phyloP scores from a whole-genome alignment of 768 basidiomycete species.

The Boletellus emodensis region DNA sequence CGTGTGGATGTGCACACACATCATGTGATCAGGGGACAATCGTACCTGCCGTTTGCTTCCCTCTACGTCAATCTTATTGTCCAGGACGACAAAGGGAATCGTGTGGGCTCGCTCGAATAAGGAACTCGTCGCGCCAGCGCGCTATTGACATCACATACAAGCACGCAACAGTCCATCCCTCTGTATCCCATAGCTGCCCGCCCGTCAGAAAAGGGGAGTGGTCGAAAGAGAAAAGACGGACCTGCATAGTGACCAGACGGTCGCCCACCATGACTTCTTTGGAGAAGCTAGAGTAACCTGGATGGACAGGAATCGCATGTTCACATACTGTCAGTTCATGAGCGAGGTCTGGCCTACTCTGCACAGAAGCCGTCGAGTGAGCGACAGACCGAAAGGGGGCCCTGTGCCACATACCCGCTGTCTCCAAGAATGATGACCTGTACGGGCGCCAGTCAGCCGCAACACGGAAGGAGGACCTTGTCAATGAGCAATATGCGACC shows the following conservation, averaged over 20 bases:
- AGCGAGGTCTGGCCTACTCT: constrained; percentile 99
- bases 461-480: constrained; percentile 45
- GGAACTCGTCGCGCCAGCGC: constrained; percentile 99
- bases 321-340: constrained; percentile 99
- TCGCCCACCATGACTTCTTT: constrained; percentile 99
- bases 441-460: constrained; percentile 7
- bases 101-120: constrained; percentile 97
- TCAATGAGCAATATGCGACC: constrained; percentile 85
- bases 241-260: constrained; percentile 98
- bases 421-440: constrained; percentile 99
- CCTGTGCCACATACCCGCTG: constrained; percentile 63
- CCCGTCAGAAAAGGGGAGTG: constrained; percentile 3
- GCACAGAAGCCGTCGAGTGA: constrained; percentile 8
- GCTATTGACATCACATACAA: constrained; percentile 99
- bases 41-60: constrained; percentile 94
- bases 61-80: constrained; percentile 99
- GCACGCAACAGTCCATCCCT: constrained; percentile 97
- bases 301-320: constrained; percentile 74
- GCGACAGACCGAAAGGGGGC: constrained; percentile 4
- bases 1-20: neutral
- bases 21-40: neutral
- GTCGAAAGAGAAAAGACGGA: constrained; percentile 27
- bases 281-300: constrained; percentile 61
- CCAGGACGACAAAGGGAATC: constrained; percentile 99
- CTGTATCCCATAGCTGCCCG: constrained; percentile 94